phyloP scores from a whole-genome alignment of 129 eudicot species.

The Solidago caesia region DNA sequence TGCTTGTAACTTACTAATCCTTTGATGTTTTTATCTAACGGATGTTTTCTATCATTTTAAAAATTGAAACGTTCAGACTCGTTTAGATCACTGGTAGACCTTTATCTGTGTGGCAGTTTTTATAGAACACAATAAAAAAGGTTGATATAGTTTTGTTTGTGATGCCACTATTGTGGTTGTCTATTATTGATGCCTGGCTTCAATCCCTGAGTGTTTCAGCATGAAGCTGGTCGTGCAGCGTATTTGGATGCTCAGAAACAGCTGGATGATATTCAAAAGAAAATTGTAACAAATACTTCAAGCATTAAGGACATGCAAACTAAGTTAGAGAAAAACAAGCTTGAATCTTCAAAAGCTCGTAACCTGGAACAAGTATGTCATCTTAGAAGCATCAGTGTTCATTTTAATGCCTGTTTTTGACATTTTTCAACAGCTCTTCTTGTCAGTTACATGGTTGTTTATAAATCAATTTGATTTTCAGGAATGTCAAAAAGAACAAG shows the following conservation, averaged over 20 bases:
- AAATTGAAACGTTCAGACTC: not conserved
- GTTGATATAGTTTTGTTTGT: not conserved
- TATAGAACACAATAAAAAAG: not conserved
- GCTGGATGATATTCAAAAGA: slow-evolving; percentile 46
- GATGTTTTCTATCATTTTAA: no score
- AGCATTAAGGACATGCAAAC: slow-evolving; percentile 39
- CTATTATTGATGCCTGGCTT: slow-evolving; percentile 11
- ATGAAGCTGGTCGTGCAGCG: slow-evolving; percentile 71
- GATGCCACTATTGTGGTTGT: not conserved
- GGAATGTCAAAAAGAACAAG: slow-evolving; percentile 80
- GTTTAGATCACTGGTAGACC: not conserved
- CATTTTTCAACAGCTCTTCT: not conserved
- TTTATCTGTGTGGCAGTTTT: not conserved
- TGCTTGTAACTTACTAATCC: no score
- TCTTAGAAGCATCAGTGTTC: not conserved
- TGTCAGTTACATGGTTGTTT: not conserved
- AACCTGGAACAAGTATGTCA: slow-evolving; percentile 71
- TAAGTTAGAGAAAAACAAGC: slow-evolving; percentile 56
- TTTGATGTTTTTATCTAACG: no score
- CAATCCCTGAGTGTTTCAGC: slow-evolving; percentile 47
- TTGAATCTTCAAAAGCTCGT: slow-evolving; percentile 64
- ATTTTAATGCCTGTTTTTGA: not conserved
- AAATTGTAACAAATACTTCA: slow-evolving; percentile 51
- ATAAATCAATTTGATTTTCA: slow-evolving; percentile 28
- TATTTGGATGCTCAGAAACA: slow-evolving; percentile 73